Conservation (phyloP, 106 monocot genomes). For the Dendrobium nobile region DNA sequence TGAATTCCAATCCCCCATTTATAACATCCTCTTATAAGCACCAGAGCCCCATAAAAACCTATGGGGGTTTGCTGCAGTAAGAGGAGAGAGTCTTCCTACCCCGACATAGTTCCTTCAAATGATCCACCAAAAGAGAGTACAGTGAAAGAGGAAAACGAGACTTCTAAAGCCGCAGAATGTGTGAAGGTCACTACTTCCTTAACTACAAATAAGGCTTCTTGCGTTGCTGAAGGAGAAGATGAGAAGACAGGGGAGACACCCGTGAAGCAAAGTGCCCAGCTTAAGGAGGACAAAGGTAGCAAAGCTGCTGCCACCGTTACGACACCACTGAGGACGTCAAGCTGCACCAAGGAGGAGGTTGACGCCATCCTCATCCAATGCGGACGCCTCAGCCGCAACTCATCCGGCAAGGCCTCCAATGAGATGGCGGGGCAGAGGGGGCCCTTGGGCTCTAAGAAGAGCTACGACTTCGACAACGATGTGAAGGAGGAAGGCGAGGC, state of each 20-base stretch:
- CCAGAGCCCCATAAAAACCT: neutral
- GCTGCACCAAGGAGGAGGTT: conserved; percentile 91
- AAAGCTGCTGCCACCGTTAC: neutral
- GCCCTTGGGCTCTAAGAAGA: conserved; percentile 66
- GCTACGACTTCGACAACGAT: conserved; percentile 66
- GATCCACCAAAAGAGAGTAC: neutral
- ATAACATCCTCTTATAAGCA: too few species aligned
- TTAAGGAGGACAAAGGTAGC: neutral
- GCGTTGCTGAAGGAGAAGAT: neutral
- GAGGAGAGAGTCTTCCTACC: conserved; percentile 1
- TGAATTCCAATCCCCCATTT: too few species aligned
- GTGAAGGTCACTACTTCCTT: neutral
- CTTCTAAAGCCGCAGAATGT: neutral
- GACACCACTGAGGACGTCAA: conserved; percentile 44
- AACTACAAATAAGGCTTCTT: neutral
- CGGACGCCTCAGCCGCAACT: conserved; percentile 85
- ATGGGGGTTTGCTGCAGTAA: conserved; percentile 24
- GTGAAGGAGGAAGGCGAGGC: conserved; percentile 29
- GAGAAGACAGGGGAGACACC: neutral
- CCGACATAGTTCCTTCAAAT: neutral
- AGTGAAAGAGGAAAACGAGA: neutral
- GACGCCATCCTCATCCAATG: conserved; percentile 95
- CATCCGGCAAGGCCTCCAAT: conserved; percentile 40
- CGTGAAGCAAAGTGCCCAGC: neutral
- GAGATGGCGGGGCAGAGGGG: conserved; percentile 14